phyloP scores from a whole-genome alignment of 2,329 filamentous ascomycete species.

The Fusarium sulawesiense region DNA sequence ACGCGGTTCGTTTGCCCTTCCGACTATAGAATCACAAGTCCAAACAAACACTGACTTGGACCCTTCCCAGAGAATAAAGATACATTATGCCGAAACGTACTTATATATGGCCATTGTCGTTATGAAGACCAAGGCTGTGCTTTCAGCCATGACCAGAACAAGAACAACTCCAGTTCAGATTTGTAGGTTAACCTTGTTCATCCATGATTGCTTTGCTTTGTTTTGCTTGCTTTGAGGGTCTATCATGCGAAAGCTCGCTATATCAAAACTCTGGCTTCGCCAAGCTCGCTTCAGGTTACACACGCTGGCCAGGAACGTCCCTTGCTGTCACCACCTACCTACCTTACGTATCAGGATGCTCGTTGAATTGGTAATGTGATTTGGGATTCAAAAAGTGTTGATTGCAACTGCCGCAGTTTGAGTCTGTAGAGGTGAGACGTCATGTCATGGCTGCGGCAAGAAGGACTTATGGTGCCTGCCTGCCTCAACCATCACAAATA shows the following conservation, averaged over 20 bases:
- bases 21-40: constrained; percentile 7
- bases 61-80: constrained; percentile 78
- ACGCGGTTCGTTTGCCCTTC: constrained; percentile 58
- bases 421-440: constrained; percentile 1
- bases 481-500: constrained; percentile 1
- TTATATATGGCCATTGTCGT: constrained; percentile 92
- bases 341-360: not conserved
- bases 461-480: constrained; percentile 17
- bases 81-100: constrained; percentile 89
- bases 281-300: constrained; percentile 24
- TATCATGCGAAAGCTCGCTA: constrained; percentile 20
- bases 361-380: constrained; percentile 1
- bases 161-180: constrained; percentile 61
- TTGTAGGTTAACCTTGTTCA: constrained; percentile 55
- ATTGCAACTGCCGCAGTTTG: not conserved
- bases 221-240: not conserved
- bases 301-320: constrained; percentile 6
- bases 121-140: constrained; percentile 92
- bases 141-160: constrained; percentile 86
- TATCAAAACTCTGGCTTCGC: constrained; percentile 12
- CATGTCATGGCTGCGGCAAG: constrained; percentile 9
- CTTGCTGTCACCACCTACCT: not conserved
- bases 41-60: constrained; percentile 22
- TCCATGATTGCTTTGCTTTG: not conserved
- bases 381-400: not conserved